Evolutionary conservation across 2,329 filamentous ascomycete species (phyloP), one percentile per base, ranked within the genome.

Genomic region (Sphaceloma murrayae): DNA sequence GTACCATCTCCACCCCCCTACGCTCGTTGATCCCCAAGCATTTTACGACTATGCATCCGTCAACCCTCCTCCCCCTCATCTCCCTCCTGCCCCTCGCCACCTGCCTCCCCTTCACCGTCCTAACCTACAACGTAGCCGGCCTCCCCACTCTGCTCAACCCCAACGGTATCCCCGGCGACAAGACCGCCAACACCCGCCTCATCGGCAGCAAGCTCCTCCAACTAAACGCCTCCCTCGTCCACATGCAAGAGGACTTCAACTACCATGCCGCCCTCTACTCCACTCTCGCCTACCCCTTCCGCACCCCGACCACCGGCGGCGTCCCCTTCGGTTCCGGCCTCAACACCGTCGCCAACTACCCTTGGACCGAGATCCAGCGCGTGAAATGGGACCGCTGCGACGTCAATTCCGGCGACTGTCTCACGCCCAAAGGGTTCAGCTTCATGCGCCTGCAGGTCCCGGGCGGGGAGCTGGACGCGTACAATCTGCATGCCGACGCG

Each of bases 161-260:
- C 53, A 82, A 81, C 55, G 75, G 70, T 3, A 70, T 80, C 2
- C 69, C 74, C 2, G 77, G 78, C 16, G 72, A 79, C 58, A 81
- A 81, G 61, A 62, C 64, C 0, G 66, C 65, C 5, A 81, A 81
- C 58, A 67, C 76, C 1, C 63, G 63, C 7, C 58, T 61, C 19
- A 79, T 82, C 38, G 78, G 78, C 1, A 56, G 65, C 3, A 65
- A 71, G 43, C 75, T 82, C 52, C 63, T 72, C 4, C 51, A 73
- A 54, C 72, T 77, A 47, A 67, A 62, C 46, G 78, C 75, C 60
- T 75, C 78, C 51, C 61, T 82, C 19, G 75, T 82, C 55, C 69
- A 83, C 51, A 63, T 79, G 10, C 79, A 83, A 57, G 79, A 82
- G 65, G 76, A 82, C 57, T 82, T 82, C 66, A 80, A 80, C 61